Evolutionary conservation across 371 early-diverging fungal genomes (phyloP).

Genomic region (Syncephalis plumigaleata): DNA sequence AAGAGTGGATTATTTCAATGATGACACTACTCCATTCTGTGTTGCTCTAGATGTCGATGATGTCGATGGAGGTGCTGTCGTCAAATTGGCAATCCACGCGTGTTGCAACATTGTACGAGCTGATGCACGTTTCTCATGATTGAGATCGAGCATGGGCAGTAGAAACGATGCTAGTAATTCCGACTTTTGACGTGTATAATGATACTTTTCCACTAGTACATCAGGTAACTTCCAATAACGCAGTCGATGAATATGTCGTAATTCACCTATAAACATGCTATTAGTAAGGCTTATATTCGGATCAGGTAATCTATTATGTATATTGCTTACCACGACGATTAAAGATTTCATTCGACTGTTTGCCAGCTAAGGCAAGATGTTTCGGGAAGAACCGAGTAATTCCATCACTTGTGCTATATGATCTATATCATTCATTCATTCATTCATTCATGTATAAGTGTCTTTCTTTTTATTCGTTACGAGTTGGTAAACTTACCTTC

Average conservation of each 20-base stretch:
- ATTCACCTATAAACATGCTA: conserved; percentile 22
- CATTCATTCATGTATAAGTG: conserved; percentile 1
- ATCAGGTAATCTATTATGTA: conserved; percentile 49
- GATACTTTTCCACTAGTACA: conserved; percentile 71
- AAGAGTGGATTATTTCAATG: too few relatives aligned
- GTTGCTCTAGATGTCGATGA: too few relatives aligned
- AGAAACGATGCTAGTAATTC: conserved; percentile 43
- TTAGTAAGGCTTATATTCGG: conserved; percentile 5
- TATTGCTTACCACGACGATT: conserved; percentile 48
- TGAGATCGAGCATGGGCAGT: conserved; percentile 57
- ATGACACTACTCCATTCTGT: too few relatives aligned
- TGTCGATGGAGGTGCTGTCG: too few relatives aligned
- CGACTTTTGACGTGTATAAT: conserved; percentile 29
- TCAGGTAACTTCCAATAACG: conserved; percentile 65
- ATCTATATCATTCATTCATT: conserved; percentile 28
- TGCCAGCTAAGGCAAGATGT: conserved; percentile 50
- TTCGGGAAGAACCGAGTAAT: conserved; percentile 72
- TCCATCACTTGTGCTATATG: conserved; percentile 94
- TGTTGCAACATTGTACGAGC: conserved; percentile 37
- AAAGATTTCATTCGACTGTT: conserved; percentile 59
- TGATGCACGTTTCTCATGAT: conserved; percentile 34
- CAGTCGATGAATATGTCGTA: conserved; percentile 71
- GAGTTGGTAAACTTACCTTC: conserved; percentile 39
- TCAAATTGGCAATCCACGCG: conserved; percentile 26
- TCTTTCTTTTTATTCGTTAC: too few relatives aligned